phyloP scores from a whole-genome alignment of 345 rosid genomes.

The Eucalyptus cloeziana region DNA sequence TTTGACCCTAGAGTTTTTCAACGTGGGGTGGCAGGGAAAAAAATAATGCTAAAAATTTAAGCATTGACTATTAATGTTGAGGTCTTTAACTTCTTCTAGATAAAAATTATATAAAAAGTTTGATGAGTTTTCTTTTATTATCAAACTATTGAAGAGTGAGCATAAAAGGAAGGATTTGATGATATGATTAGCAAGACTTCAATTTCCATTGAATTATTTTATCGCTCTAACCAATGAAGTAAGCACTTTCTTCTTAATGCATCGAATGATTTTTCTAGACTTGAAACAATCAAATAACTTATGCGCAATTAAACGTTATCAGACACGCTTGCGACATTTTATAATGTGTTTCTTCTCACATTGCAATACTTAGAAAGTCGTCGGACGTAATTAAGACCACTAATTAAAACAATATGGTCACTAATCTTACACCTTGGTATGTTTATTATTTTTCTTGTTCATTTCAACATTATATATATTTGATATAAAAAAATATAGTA shows the following conservation, averaged over 20 bases:
- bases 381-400: neutral
- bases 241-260: neutral
- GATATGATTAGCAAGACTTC: neutral
- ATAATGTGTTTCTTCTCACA: neutral
- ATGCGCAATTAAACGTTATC: neutral
- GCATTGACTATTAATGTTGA: neutral
- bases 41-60: neutral
- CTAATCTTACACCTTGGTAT: neutral
- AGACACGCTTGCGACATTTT: neutral
- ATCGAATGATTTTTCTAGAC: neutral
- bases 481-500: neutral
- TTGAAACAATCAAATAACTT: neutral
- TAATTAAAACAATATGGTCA: neutral
- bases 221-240: neutral
- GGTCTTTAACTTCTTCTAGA: neutral
- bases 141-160: neutral
- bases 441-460: neutral
- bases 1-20: neutral
- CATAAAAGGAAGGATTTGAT: neutral
- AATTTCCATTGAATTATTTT: neutral
- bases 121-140: neutral
- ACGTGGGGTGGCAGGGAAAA: neutral
- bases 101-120: neutral
- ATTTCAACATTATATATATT: neutral
- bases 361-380: neutral